Percentiles rank a stretch among this genome's conserved stretches.
Evolutionary conservation across 192 early-diverging fungal species (phyloP).

Genomic region (Funneliformis geosporum): DNA sequence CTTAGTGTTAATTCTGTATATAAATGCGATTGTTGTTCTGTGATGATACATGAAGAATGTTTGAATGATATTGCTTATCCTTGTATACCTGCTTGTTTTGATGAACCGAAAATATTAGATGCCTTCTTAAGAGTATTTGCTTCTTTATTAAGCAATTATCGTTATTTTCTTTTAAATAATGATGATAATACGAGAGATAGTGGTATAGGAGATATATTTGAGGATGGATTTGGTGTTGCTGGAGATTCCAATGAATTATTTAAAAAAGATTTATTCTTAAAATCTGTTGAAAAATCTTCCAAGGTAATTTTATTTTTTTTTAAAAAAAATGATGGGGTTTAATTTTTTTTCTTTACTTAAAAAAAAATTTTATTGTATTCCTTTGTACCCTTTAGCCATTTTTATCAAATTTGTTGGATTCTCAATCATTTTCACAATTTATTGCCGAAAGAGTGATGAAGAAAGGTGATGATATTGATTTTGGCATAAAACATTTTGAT

Average conservation of each 20-base stretch:
- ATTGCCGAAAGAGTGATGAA: constrained; percentile 69
- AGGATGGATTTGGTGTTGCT: neutral
- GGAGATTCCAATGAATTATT: constrained; percentile 38
- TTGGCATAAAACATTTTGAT: constrained; percentile 79
- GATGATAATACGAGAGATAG: neutral
- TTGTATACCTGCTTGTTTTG: constrained; percentile 60
- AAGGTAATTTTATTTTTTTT: constrained; percentile 38
- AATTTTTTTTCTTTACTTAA: constrained; percentile 24
- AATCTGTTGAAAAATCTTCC: constrained; percentile 53
- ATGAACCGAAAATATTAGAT: constrained; percentile 66
- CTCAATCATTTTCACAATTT: constrained; percentile 81
- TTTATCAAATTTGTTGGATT: constrained; percentile 63
- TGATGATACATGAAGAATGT: constrained; percentile 53
- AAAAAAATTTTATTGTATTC: neutral
- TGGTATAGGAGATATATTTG: neutral
- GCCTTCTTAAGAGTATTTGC: constrained; percentile 77
- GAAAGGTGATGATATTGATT: constrained; percentile 63
- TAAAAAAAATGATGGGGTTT: constrained; percentile 28
- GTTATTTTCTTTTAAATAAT: constrained; percentile 52
- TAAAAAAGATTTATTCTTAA: constrained; percentile 62
- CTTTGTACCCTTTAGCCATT: constrained; percentile 47
- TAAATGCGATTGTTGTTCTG: constrained; percentile 39
- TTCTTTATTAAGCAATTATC: constrained; percentile 71
- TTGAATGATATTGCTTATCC: constrained; percentile 53
- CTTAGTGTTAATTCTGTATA: constrained; percentile 18